Evolutionary conservation across 441 rosid species (phyloP), one percentile per base, ranked within the genome.

Genomic region (Mallotus repandus): DNA sequence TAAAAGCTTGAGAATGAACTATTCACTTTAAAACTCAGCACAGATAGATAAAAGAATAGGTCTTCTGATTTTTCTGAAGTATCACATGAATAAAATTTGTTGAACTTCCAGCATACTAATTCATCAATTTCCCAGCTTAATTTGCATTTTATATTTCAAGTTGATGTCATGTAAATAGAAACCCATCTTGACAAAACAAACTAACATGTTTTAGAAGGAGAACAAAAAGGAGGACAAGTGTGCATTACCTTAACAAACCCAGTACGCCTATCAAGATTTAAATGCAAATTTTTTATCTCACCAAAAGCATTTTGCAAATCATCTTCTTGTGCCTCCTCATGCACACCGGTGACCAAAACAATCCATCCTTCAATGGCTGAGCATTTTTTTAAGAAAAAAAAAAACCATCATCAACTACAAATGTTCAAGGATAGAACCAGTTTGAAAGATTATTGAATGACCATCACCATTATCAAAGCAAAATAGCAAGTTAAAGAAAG

Each of bases 351-450:
- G 16, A 88, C 96, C 82, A 96, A 83, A 80, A 93, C 76, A 77
- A 96, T 96, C 97, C 97, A 91, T 81, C 98, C 99, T 71, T 96
- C 99, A 80, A 96, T 84, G 48, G 99, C 99, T 96, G 85, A 82
- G 78, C 68, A 45, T 29, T 29, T 29, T 29, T 25, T 21, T 56
- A 13, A 25, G 29, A 50, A 41, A 32, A 32, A 61, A 66, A 55
- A 14, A 7, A 1, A 16, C 19, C 8, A 1, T 50, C 41, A 22
- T 32, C 3, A 60, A 21, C 25, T n/a, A 66, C 9, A 60, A 48
- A 38, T 2, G 22, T 22, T 14, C 7, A n/a, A 49, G 18, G n/a
- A 10, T 16, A 46, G 9, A 60, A 32, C 8, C 4, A 71, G 22
- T 49, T 50, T 21, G 66, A 67, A 10, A 52, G 61, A 63, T 68